Base-by-base conservation (phyloP, 345 rosid species). In the Toxicodendron radicans region DNA sequence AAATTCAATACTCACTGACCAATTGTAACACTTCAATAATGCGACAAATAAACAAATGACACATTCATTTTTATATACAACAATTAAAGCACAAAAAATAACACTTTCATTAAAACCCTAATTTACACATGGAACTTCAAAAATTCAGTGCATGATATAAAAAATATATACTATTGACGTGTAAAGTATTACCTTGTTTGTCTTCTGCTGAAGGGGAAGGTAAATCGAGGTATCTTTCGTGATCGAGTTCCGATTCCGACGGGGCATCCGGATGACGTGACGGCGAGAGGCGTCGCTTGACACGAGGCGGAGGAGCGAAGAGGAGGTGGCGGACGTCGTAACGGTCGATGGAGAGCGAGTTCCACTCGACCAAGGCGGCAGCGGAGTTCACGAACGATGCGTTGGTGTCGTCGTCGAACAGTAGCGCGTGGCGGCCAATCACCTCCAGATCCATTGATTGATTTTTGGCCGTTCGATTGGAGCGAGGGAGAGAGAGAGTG, bases 281-380 rank as follows among this genome's bases (percentile, higher is more conserved):
- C 65, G 83, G 83, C 8, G 80, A 67, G 64, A 23, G 71, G 61
- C 84, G 88, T 70, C 89, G 89, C 76, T 78, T 86, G 46, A 75
- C 77, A 14, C 93, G 97, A 4, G 89, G 90, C 30, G 98, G 96
- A 41, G 91, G 97, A 64, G 87, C 51, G 71, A 97, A 84, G 79
- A 95, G 97, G 79, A 95, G 97, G 79, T 95, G 99, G 51, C 99
- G 99, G 18, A 88, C 97, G 78, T 95, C 97, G 80, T 95, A 95
- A 16, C 99, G 98, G 85, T 95, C 99, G 79, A 95, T 95, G 72
- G 86, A 73, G 60, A 95, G 93, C 66, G 89, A 85, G 78, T 92
- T 90, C 99, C 99, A 95, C 33, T 91, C 97, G 72, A 95, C 95
- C 71, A 95, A 96, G 18, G 99, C 97, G 61, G 70, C 86, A 21